Conservation (phyloP, 31 red algal genomes). For the Bonnemaisonia californica region DNA sequence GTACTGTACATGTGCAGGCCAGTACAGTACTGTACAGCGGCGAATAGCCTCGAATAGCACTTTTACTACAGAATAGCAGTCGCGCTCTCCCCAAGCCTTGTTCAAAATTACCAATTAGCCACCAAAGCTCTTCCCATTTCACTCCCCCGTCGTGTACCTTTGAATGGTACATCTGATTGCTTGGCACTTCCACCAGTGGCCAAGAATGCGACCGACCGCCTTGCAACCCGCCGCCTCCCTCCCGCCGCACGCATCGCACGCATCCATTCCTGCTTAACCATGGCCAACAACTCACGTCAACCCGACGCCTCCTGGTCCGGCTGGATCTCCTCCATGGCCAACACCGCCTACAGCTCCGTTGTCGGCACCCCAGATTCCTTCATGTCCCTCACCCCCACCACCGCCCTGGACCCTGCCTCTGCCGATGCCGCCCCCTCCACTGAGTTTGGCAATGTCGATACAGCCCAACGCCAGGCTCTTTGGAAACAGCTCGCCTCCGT, state of each 20-base stretch:
- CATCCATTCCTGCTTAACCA: too few species aligned
- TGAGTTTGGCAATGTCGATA: slow-evolving; percentile 69
- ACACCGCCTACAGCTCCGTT: slow-evolving; percentile 57
- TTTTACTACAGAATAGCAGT: too few species aligned
- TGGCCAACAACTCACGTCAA: neutral
- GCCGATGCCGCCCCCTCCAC: slow-evolving; percentile 30
- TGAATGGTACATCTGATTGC: too few species aligned
- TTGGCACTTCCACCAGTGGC: neutral
- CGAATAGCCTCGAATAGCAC: too few species aligned
- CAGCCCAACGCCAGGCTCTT: slow-evolving; percentile 59
- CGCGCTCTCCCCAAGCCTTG: too few species aligned
- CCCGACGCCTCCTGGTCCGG: slow-evolving; percentile 43
- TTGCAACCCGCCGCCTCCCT: neutral
- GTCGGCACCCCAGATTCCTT: slow-evolving; percentile 48
- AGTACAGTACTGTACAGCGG: too few species aligned
- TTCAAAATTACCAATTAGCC: too few species aligned
- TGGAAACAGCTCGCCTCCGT: slow-evolving; percentile 76
- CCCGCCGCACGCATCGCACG: neutral
- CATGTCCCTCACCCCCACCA: slow-evolving; percentile 58
- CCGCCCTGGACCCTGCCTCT: slow-evolving; percentile 36
- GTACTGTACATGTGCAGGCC: too few species aligned
- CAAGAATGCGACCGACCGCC: neutral
- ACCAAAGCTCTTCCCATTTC: too few species aligned
- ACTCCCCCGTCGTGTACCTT: too few species aligned
- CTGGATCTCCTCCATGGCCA: slow-evolving; percentile 74